These are phyloP conservation scores for Inga leiocalycina DNA, from an alignment of 306 rosid species.

Conservation along the genomic window DNA sequence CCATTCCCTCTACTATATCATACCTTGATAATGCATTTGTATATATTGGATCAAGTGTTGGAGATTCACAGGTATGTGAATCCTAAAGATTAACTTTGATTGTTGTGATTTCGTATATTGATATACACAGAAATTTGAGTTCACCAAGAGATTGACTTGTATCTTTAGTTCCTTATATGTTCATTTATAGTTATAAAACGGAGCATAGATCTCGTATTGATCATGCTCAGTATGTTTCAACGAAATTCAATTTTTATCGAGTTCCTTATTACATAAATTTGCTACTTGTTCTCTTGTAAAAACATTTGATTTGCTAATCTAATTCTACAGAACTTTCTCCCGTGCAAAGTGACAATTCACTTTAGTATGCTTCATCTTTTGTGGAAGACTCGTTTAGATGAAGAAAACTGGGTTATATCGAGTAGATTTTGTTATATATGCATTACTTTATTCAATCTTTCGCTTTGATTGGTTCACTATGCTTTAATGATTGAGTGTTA, in stretches of 20 bases:
- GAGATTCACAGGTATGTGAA: slow-evolving; percentile 86
- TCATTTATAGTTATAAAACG: not conserved
- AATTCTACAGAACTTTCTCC: not conserved
- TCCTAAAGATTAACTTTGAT: slow-evolving; percentile 4
- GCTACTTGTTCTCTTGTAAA: not conserved
- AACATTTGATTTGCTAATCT: not conserved
- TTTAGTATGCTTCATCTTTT: not conserved
- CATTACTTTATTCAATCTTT: slow-evolving; percentile 5
- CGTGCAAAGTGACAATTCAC: not conserved
- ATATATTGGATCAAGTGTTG: slow-evolving; percentile 90
- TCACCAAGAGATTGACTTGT: not conserved
- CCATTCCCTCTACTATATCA: slow-evolving; percentile 91
- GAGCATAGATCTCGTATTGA: not conserved
- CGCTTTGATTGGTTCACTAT: slow-evolving; percentile 9
- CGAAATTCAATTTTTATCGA: not conserved
- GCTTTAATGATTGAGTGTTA: slow-evolving; percentile 10
- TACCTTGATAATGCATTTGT: slow-evolving; percentile 95
- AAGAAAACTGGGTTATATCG: not conserved
- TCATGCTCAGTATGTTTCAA: not conserved
- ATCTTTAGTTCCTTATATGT: not conserved
- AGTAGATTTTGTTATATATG: not conserved
- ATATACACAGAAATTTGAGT: slow-evolving; percentile 16
- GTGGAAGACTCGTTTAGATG: not conserved
- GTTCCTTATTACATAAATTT: not conserved
- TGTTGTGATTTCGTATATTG: not conserved